Base-by-base conservation (phyloP, 345 rosid genomes). In the Passiflora organensis region DNA sequence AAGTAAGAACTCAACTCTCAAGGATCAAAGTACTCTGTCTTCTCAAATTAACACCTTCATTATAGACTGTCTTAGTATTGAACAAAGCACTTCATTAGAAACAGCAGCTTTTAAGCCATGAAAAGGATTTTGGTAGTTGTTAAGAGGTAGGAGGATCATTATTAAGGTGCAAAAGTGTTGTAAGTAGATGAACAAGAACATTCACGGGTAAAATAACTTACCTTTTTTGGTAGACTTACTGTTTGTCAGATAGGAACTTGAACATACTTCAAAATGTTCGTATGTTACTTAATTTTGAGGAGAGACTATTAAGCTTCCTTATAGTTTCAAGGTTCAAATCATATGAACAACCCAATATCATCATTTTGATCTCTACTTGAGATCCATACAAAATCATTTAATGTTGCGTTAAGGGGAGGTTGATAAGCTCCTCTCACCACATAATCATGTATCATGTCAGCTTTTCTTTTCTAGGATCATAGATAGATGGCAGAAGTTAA, bases 351-450 rank as follows among this genome's bases (percentile, higher is more conserved):
- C 19, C 39, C 22, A 6, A 34, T 17, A n/a, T 42, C 48, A 49
- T 64, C 22, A 37, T 46, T 44, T 6, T 22, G 52, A 57, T 49
- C 48, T 49, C 13, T 20, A 58, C 32, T 14, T 15, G 44, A 21
- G 28, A 37, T 58, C 38, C 43, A 32, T 5, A 50, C 20, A 41
- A 13, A 43, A 41, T 34, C 45, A 42, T 39, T 32, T 57, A 65
- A 53, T 56, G n/a, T 6, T 32, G 16, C 14, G 37, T 48, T 55
- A 53, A 48, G 10, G 20, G 56, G 50, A 53, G 53, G 9, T 39
- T 59, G 79, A 73, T 48, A 57, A 61, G 48, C 45, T 65, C 63
- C 58, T 34, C 72, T 66, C 58, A 78, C 74, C 82, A n/a, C 34
- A 28, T 58, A 18, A 34, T 22, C 19, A 34, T 34, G 37, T 55